phyloP scores from a whole-genome alignment of 257 asterid genomes.

The Solanum tarijense region DNA sequence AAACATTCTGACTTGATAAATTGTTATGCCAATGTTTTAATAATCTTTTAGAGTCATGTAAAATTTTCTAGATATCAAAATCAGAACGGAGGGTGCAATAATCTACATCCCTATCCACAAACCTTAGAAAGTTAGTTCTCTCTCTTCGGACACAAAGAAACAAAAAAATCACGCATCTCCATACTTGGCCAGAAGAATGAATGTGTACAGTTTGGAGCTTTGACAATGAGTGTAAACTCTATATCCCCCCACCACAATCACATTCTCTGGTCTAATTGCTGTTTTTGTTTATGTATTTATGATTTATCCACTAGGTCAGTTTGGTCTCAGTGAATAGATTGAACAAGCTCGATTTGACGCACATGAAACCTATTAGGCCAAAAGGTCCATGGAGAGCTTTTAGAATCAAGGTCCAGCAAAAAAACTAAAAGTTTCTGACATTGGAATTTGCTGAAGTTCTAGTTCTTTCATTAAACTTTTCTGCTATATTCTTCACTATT shows the following conservation, averaged over 20 bases:
- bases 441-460: neutral
- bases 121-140: neutral
- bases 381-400: neutral
- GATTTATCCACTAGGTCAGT: neutral
- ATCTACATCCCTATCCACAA: neutral
- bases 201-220: neutral
- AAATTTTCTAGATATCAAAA: neutral
- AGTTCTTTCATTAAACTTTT: neutral
- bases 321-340: neutral
- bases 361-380: neutral
- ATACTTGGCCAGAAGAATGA: neutral
- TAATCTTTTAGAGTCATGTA: neutral
- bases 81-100: neutral
- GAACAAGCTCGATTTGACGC: neutral
- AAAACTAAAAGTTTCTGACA: neutral
- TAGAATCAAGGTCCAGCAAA: neutral
- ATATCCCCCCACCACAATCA: neutral
- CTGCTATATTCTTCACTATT: neutral
- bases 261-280: neutral
- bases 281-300: neutral
- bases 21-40: neutral
- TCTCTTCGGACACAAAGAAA: neutral
- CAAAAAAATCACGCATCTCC: neutral
- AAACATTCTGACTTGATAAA: neutral
- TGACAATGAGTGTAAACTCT: neutral